Evolutionary conservation across 768 basidiomycete species (phyloP).

Genomic region (Boletus edulis): DNA sequence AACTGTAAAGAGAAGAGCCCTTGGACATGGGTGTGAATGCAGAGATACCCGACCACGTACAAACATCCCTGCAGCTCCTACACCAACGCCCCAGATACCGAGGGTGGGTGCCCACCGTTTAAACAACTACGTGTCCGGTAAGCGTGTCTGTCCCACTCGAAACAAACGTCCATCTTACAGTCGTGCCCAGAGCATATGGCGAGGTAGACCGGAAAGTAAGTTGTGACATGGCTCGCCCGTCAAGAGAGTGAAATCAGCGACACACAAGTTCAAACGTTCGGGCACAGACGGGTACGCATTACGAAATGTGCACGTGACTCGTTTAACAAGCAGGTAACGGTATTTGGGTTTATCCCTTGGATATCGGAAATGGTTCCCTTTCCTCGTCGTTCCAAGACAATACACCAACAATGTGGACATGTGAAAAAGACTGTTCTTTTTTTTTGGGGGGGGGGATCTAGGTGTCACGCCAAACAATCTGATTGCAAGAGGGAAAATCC

Average conservation of each 20-base stretch:
- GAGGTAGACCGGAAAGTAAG: constrained; percentile 39
- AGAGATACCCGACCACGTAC: constrained; percentile 36
- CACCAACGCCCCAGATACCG: constrained; percentile 70
- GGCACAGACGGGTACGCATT: constrained; percentile 13
- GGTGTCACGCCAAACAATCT: neutral
- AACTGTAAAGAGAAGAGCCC: constrained; percentile 42
- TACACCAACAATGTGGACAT: too few species aligned
- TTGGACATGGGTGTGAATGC: neutral
- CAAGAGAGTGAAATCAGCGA: neutral
- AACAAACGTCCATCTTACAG: constrained; percentile 30
- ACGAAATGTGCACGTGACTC: constrained; percentile 19
- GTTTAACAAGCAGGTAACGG: too few species aligned
- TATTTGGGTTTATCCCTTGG: neutral
- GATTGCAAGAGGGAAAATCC: neutral
- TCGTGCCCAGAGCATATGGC: constrained; percentile 36
- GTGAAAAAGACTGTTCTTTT: too few species aligned
- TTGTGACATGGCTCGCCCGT: constrained; percentile 38
- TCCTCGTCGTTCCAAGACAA: too few species aligned
- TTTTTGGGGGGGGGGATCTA: neutral
- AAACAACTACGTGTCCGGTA: constrained; percentile 34
- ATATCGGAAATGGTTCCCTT: too few species aligned
- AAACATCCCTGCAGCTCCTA: constrained; percentile 64
- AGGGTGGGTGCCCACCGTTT: constrained; percentile 61
- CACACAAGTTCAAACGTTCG: neutral
- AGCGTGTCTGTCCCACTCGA: neutral